Percentiles rank a stretch among this genome's conserved stretches.
phyloP scores from a whole-genome alignment of 2,329 filamentous ascomycete species.

The Diaporthe sp. region DNA sequence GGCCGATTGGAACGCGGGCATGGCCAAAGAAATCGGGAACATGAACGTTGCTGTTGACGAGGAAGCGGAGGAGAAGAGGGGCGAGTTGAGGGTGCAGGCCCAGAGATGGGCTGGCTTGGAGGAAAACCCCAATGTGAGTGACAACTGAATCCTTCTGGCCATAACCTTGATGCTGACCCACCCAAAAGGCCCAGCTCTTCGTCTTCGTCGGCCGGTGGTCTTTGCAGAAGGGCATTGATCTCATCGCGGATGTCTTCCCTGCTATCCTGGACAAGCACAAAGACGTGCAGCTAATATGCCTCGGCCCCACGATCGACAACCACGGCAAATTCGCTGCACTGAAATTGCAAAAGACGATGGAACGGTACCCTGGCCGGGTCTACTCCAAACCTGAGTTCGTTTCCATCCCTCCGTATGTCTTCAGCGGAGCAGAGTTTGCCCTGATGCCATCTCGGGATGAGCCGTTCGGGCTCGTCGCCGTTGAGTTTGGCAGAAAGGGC shows the following conservation, averaged over 20 bases:
- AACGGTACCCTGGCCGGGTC: slow-evolving; percentile 74
- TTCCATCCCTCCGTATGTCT: slow-evolving; percentile 74
- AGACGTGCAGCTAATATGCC: slow-evolving; percentile 71
- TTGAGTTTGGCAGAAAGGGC: slow-evolving; percentile 77
- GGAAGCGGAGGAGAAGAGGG: slow-evolving; percentile 52
- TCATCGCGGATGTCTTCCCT: slow-evolving; percentile 76
- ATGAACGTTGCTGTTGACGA: slow-evolving; percentile 64
- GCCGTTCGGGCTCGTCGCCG: slow-evolving; percentile 77
- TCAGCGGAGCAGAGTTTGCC: slow-evolving; percentile 77
- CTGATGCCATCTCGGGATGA: slow-evolving; percentile 78
- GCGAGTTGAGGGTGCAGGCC: slow-evolving; percentile 69
- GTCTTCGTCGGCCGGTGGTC: slow-evolving; percentile 80
- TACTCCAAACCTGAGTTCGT: slow-evolving; percentile 79
- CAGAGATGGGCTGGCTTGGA: slow-evolving; percentile 77
- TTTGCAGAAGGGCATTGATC: slow-evolving; percentile 76
- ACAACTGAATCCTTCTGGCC: no score
- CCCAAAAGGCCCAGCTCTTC: slow-evolving; percentile 67
- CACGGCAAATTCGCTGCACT: slow-evolving; percentile 76
- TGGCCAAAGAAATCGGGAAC: slow-evolving; percentile 59
- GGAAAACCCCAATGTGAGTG: slow-evolving; percentile 62
- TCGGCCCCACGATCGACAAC: slow-evolving; percentile 75
- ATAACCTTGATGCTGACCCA: not conserved
- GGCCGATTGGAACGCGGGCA: slow-evolving; percentile 70
- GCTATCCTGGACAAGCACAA: slow-evolving; percentile 69
- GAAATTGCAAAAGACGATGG: slow-evolving; percentile 74